These are phyloP conservation scores for Exserohilum rostratum DNA, from an alignment of 2,329 filamentous ascomycete genomes.

Conservation along the genomic window DNA sequence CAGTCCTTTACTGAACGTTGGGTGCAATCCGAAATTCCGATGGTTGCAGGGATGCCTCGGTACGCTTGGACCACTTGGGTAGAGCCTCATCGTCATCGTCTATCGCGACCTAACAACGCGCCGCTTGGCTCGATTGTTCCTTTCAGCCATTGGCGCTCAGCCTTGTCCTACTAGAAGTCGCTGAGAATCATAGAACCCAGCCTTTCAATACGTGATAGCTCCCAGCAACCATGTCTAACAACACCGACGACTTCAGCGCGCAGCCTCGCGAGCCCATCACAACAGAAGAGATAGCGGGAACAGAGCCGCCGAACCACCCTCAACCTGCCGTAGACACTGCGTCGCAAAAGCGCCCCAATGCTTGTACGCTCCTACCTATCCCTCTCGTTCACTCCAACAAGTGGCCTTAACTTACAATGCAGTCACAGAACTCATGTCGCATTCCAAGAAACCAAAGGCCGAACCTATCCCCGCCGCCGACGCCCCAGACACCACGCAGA, in stretches of 20 bases:
- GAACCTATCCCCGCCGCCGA: constrained; percentile 9
- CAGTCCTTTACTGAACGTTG: constrained; percentile 1
- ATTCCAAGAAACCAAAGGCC: constrained; percentile 48
- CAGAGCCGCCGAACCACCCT: constrained; percentile 11
- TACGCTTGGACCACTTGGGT: constrained; percentile 16
- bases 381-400: not conserved
- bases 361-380: constrained; percentile 38
- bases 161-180: no score
- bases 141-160: no score
- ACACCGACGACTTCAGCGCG: not conserved
- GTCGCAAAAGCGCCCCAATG: constrained; percentile 43
- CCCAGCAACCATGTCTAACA: not conserved
- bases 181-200: not conserved
- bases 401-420: constrained; percentile 30
- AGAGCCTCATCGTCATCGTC: constrained; percentile 10
- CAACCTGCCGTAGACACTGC: constrained; percentile 4
- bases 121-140: no score
- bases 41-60: constrained; percentile 19
- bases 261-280: constrained; percentile 28
- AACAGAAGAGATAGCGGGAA: constrained; percentile 27
- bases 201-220: not conserved
- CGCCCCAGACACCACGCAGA: constrained; percentile 11
- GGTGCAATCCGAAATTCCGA: constrained; percentile 21
- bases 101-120: not conserved
- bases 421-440: constrained; percentile 57